Percentiles rank a stretch among this genome's conserved stretches.
Evolutionary conservation across 2,329 filamentous ascomycete species (phyloP).

Genomic region (Ilyonectria mors-panacis): DNA sequence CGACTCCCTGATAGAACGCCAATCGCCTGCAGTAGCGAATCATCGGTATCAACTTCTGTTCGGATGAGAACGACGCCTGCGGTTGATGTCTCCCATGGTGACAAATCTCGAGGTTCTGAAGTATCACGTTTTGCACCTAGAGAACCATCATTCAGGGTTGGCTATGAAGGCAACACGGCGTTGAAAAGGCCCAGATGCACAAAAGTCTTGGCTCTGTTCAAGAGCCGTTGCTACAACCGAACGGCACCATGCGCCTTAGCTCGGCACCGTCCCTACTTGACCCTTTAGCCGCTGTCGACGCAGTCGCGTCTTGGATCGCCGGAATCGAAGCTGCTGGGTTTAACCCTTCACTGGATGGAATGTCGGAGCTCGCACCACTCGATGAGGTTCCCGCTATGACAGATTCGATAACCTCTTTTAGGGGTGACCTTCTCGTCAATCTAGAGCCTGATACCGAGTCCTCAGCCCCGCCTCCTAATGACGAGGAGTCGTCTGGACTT

Average conservation of each 20-base stretch:
- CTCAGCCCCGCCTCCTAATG: not conserved
- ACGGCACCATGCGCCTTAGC: not conserved
- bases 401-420: not conserved
- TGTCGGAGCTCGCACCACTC: not conserved
- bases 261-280: not conserved
- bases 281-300: conserved; percentile 1
- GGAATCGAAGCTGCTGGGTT: not conserved
- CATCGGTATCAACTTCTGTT: not conserved
- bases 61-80: not conserved
- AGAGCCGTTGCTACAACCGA: not conserved
- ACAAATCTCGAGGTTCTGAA: not conserved
- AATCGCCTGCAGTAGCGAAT: not conserved
- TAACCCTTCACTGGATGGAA: not conserved
- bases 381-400: not conserved
- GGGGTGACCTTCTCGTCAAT: not conserved
- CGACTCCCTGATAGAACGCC: not conserved
- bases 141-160: not conserved
- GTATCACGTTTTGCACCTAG: not conserved
- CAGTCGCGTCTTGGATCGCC: conserved; percentile 14
- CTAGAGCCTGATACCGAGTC: not conserved
- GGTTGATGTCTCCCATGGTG: not conserved
- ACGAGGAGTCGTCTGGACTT: not conserved
- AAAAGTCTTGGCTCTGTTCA: not conserved
- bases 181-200: not conserved
- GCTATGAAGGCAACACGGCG: no score